These are phyloP conservation scores for Metarhizium anisopliae DNA, from an alignment of 2,329 filamentous ascomycete genomes.

Conservation along the genomic window DNA sequence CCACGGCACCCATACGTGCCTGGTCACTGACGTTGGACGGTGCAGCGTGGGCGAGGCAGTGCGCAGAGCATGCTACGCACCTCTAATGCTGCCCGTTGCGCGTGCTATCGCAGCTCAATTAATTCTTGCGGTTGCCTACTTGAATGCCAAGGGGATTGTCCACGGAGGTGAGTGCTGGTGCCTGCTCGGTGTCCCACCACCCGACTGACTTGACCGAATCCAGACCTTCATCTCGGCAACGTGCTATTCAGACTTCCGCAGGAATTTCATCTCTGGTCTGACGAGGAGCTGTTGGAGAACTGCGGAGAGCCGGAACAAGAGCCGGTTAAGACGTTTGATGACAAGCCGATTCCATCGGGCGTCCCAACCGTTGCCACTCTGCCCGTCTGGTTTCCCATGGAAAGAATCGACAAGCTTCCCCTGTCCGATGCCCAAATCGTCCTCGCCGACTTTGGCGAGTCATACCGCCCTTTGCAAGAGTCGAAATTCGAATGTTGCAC, in stretches of 20 bases:
- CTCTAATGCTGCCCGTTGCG: slow-evolving; percentile 8
- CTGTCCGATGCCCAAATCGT: slow-evolving; percentile 2
- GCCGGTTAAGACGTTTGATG: slow-evolving; percentile 3
- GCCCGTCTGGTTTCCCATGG: slow-evolving; percentile 13
- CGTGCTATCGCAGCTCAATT: slow-evolving; percentile 14
- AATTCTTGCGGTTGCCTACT: slow-evolving; percentile 11
- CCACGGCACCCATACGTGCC: slow-evolving; percentile 13
- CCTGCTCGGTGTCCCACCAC: neutral
- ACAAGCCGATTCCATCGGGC: slow-evolving; percentile 12
- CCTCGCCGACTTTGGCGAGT: slow-evolving; percentile 14
- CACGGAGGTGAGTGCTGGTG: slow-evolving; percentile 10
- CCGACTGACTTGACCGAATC: neutral
- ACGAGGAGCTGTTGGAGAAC: neutral
- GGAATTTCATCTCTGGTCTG: slow-evolving; percentile 10
- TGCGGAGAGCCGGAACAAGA: too few relatives aligned
- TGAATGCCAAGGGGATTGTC: slow-evolving; percentile 12
- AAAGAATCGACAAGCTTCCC: neutral
- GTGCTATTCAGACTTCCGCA: slow-evolving; percentile 8
- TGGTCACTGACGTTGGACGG: slow-evolving; percentile 15
- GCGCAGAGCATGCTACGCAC: slow-evolving; percentile 6
- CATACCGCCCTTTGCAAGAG: slow-evolving; percentile 10
- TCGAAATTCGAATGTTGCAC: slow-evolving; percentile 12
- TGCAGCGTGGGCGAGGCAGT: slow-evolving; percentile 13
- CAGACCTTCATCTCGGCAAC: slow-evolving; percentile 14
- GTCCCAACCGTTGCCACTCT: slow-evolving; percentile 11